These are phyloP conservation scores for Trichoderma harzianum DNA, from an alignment of 2,329 filamentous ascomycete genomes.

Conservation along the genomic window DNA sequence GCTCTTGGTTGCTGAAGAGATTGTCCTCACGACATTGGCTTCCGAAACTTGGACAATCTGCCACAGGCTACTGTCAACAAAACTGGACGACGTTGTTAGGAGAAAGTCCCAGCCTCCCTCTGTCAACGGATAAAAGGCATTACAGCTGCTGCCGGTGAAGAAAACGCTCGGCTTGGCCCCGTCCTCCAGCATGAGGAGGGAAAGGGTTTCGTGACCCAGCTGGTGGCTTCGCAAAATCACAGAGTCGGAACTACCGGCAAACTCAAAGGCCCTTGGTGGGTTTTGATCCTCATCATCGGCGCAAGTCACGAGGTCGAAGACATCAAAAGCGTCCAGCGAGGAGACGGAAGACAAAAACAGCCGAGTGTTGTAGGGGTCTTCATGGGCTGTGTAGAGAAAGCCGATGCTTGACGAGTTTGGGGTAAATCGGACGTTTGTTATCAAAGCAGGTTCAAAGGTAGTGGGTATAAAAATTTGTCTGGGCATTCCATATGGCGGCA, in stretches of 20 bases:
- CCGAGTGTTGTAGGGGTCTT: conserved; percentile 26
- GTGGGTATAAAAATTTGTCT: conserved; percentile 25
- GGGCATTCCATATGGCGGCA: conserved; percentile 23
- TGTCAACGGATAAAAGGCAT: conserved; percentile 28
- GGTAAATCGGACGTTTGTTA: conserved; percentile 34
- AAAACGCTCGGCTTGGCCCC: conserved; percentile 28
- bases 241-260: conserved; percentile 31
- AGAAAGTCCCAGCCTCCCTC: conserved; percentile 29
- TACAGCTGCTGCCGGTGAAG: conserved; percentile 28
- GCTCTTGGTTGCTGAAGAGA: conserved; percentile 33
- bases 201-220: conserved; percentile 34
- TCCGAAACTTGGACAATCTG: conserved; percentile 31
- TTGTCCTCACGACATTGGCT: conserved; percentile 23
- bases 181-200: conserved; percentile 32
- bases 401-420: conserved; percentile 36
- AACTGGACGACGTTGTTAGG: conserved; percentile 36
- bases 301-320: conserved; percentile 7
- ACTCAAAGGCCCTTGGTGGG: conserved; percentile 34
- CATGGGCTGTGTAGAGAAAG: conserved; percentile 31
- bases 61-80: conserved; percentile 39
- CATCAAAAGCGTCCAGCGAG: conserved; percentile 17
- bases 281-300: conserved; percentile 20
- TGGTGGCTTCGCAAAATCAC: conserved; percentile 35
- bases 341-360: conserved; percentile 31
- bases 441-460: conserved; percentile 6